Conservation (phyloP, 352 stramenopile species). For the Globisporangium cederbergense region DNA sequence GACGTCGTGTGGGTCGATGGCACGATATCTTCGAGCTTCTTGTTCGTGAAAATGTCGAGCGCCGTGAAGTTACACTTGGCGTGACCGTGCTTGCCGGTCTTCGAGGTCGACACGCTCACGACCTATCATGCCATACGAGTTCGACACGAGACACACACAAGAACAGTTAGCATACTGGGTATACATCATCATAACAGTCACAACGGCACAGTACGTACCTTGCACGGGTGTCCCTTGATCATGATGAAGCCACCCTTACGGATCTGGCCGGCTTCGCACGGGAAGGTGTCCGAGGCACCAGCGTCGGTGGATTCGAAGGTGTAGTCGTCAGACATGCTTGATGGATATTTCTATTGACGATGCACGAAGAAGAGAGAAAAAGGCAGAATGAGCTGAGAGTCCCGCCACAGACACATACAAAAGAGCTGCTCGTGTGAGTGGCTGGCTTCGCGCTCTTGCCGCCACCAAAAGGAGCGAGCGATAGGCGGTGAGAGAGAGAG, state of each 20-base stretch:
- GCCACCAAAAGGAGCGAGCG: constrained; percentile 3
- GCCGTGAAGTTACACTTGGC: constrained; percentile 99
- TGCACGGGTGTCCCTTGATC: constrained; percentile 99
- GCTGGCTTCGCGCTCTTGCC: background rate
- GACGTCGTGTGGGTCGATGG: constrained; percentile 98
- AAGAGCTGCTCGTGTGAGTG: background rate
- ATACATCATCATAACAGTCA: no score
- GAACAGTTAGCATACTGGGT: constrained; percentile 1
- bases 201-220: constrained; percentile 56
- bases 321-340: constrained; percentile 67
- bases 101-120: constrained; percentile 97
- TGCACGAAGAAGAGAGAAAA: constrained; percentile 1
- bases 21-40: constrained; percentile 99
- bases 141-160: background rate
- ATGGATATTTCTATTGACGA: constrained; percentile 4
- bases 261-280: constrained; percentile 98
- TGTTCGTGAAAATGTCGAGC: constrained; percentile 99
- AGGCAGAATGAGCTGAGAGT: constrained; percentile 14
- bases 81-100: constrained; percentile 99
- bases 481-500: background rate
- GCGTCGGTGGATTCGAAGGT: constrained; percentile 94
- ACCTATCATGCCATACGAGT: constrained; percentile 28
- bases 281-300: constrained; percentile 97
- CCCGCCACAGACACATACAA: background rate
- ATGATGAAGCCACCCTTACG: constrained; percentile 99